Base-by-base conservation (phyloP, 352 stramenopile genomes). In the Phytophthora litchii region DNA sequence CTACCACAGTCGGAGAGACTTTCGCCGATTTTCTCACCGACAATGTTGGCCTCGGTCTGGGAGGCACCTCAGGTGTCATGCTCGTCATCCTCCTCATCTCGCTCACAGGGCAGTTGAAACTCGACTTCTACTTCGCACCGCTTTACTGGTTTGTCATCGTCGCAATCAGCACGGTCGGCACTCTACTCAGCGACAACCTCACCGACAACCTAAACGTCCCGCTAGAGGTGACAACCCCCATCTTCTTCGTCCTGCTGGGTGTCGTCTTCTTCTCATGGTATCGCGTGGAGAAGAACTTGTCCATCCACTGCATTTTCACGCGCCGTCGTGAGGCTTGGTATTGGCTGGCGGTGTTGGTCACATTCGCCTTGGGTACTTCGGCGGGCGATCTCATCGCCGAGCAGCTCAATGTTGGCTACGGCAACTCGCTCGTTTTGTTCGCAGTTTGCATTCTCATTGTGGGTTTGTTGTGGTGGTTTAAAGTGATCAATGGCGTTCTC, bases 111-210 rank as follows among this genome's bases (percentile, higher is more conserved):
- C 54, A 65, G 19, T 35, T 65, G 23, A 54, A 51, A 38, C 61
- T 70, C 42, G 36, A 47, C 40, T 47, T 42, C 21, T 70, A 65
- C 46, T 54, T 47, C 27, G 27, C 61, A 10, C 54, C 55, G n/a
- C 23, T 69, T 13, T 69, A 69, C 36, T 69, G 60, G 60, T 64
- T 69, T 25, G 60, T 69, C 34, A 64, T 69, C 27, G 60, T 69
- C 10, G 54, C 60, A 4, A 69, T 69, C 60, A 69, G 60, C 37
- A 69, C 60, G 14, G 53, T 64, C 7, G 60, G 60, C 12, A 69
- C 60, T 23, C 34, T 69, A 17, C 41, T 69, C 13, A 64, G 45
- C 11, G 60, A 69, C 46, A 69, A 68, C 54, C 42, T 69, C 27
- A 69, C 60, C 2, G 60, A 69, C 44, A 64, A 64, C 23, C 45